Evolutionary conservation across 164 flowering plant species (phyloP), one percentile per base, ranked within the genome.

Genomic region (Paratinospora sagittata): DNA sequence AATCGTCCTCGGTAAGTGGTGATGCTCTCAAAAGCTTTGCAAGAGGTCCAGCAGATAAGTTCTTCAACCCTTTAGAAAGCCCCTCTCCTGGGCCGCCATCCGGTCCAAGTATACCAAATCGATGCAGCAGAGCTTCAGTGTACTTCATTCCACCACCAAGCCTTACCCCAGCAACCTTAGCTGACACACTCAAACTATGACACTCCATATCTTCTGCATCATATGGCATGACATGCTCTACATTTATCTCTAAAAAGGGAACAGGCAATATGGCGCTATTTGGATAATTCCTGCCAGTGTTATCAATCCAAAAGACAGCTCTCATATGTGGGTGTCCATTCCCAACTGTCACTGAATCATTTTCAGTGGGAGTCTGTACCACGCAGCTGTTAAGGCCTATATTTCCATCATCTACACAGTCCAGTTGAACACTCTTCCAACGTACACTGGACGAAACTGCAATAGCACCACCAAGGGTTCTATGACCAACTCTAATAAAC

Each of bases 81-180:
- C 88, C 94, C 70, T 87, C 85, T 66, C 97, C 91, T 63, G 97
- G 98, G 67, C 97, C 96, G 75, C 98, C 98, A 84, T 92, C 96
- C 60, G 89, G 90, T 45, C 96, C 92, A 73, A 95, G 86, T 65
- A 95, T 88, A 71, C 98, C 97, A 84, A 95, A 95, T 11, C 91
- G 83, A 82, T 90, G 98, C 77, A 95, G 85, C 72, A 95, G 77
- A 36, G 92, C 88, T 80, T 95, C 98, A 14, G 97, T 68, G 74
- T 90, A 95, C 80, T 81, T 92, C 97, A 95, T 90, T 75, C 98
- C 98, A 68, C 98, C 97, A 68, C 94, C 97, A 66, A 95, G 90
- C 63, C 97, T 91, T 63, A 95, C 83, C 45, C 98, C 97, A 65
- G 90, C 84, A 37, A 95, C 78, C 83, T 87, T 85, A 67, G 92